Evolutionary conservation across 805 yeast species (phyloP), one percentile per base, ranked within the genome.

Genomic region (Pichia rugopelliculosa): DNA sequence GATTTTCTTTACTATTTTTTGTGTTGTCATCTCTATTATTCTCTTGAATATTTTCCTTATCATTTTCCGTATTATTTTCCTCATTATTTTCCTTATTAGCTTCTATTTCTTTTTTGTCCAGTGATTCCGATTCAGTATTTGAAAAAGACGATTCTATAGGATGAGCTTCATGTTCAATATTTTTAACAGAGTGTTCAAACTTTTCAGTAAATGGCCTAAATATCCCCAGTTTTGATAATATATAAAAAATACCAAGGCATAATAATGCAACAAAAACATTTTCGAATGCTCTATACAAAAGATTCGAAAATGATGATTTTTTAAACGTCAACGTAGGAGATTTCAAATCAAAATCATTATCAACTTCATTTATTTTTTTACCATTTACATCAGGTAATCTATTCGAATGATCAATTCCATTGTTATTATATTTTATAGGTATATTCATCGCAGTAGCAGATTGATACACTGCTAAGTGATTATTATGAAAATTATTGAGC

Each of bases 211-310:
- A 23, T 0, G 70, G 66, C 9, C 70, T 70, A 6, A 71, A 49
- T 6, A 66, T 25, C 3, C 73, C 74, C 8, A 67, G 51, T 51
- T 57, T 67, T 0, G 75, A 68, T 18, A 75, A 57, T 1, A 64
- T 51, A 26, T 70, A 59, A 6, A 74, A 57, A 2, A 73, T 58
- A 1, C 62, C 45, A 18, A 72, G 45, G 9, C 74, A 64, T 1
- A 70, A 53, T 6, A 67, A 43, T 9, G 79, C 68, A 17, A 76
- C 75, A 5, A 72, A 53, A n/a, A 76, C 65, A 54, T 78, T 80
- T 54, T 79, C 84, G 45, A 72, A 57, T 2, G 65, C 64, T 21
- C 66, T 55, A 36, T 53, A 56, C 0, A 60, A 39, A 8, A 64
- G 40, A 18, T 53, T 56, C 1, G 56, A 49, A 30, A 64, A 43